A percentile compares a stretch with the other conserved stretches of the same genome.
Conservation (phyloP, 176 grass and related monocot genomes). For the Aegilops longissima region DNA sequence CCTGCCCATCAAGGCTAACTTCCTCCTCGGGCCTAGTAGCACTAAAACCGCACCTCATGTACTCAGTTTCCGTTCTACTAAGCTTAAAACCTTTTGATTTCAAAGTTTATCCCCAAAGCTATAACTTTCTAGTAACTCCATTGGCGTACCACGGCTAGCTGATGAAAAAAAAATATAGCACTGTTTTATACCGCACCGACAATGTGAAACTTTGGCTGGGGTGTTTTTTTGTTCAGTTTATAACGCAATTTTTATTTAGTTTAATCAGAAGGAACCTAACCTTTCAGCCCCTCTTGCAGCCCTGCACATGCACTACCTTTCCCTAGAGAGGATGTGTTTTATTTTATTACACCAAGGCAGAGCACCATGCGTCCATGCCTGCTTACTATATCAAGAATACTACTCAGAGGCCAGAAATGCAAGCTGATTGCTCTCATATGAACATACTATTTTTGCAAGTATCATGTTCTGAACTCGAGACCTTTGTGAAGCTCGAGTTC, state of each 20-base stretch:
- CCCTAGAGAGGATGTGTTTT: conserved; percentile 10
- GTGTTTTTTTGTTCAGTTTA: neutral
- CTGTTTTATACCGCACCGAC: neutral
- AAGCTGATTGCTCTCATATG: neutral
- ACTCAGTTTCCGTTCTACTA: no score
- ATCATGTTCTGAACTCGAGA: neutral
- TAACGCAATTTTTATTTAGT: neutral
- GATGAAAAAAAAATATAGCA: neutral
- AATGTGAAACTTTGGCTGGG: neutral
- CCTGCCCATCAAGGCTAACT: no score
- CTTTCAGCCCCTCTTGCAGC: neutral
- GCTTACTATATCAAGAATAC: conserved; percentile 25
- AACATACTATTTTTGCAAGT: neutral
- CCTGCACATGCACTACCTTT: conserved; percentile 12
- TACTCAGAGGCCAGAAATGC: neutral
- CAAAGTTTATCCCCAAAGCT: no score
- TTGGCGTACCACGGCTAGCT: no score
- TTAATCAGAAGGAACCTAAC: conserved; percentile 11
- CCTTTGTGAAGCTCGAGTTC: neutral
- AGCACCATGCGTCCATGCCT: conserved; percentile 14
- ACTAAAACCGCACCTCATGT: no score
- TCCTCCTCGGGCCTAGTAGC: no score
- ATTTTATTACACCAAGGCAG: conserved; percentile 27
- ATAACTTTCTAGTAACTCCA: no score
- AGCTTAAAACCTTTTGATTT: no score